These are phyloP conservation scores for Aspergillus chevalieri DNA, from an alignment of 2,329 filamentous ascomycete genomes.

Conservation along the genomic window DNA sequence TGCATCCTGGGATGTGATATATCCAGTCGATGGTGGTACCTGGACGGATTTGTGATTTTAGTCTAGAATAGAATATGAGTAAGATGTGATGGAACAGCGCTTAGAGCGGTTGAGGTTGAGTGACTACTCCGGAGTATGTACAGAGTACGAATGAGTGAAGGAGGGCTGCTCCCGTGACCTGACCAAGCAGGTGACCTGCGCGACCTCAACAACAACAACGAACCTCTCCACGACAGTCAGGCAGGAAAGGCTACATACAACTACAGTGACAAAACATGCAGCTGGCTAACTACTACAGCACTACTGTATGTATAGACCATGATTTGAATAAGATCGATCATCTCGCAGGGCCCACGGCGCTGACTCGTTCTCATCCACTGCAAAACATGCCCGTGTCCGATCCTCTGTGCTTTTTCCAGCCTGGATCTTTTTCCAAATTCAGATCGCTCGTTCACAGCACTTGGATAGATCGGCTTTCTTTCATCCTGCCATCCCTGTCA, in stretches of 20 bases:
- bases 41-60: neutral
- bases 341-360: neutral
- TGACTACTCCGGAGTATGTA: too few relatives aligned
- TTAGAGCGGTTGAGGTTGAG: neutral
- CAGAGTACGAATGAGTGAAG: neutral
- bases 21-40: neutral
- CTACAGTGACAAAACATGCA: neutral
- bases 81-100: neutral
- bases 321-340: neutral
- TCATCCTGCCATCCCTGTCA: neutral
- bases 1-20: neutral
- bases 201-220: neutral
- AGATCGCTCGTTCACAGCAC: neutral
- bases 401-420: neutral
- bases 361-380: neutral
- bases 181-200: neutral
- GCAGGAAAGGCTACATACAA: neutral
- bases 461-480: neutral
- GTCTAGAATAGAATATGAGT: neutral
- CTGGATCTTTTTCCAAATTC: neutral
- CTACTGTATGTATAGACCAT: neutral
- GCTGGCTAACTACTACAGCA: neutral
- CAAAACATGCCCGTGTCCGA: neutral
- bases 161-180: neutral
- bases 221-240: neutral